Evolutionary conservation across 2,329 filamentous ascomycete genomes (phyloP).

Genomic region (Escovopsis weberi): DNA sequence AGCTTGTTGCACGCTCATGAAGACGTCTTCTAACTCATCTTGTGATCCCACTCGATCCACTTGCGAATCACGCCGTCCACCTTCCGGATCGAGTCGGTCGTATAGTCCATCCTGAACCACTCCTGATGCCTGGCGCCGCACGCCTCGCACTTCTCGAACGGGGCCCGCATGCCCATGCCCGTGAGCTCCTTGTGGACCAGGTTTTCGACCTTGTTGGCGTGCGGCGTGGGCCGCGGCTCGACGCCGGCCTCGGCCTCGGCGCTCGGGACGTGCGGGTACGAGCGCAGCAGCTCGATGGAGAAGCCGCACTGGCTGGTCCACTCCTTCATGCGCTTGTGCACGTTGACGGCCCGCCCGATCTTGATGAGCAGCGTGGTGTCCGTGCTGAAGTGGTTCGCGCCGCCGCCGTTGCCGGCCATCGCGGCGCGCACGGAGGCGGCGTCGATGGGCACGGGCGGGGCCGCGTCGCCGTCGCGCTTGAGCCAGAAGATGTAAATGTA

Average conservation of each 20-base stretch:
- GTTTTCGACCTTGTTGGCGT: conserved; percentile 77
- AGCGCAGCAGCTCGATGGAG: conserved; percentile 73
- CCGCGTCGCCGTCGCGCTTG: conserved; percentile 44
- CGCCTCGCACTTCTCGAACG: conserved; percentile 48
- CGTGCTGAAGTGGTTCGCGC: conserved; percentile 19
- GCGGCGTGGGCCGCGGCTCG: conserved; percentile 56
- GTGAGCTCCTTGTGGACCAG: conserved; percentile 82
- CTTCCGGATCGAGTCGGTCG: conserved; percentile 51
- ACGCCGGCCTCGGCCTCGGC: conserved; percentile 13
- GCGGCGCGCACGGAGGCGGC: conserved; percentile 37
- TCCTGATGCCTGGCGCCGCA: conserved; percentile 82
- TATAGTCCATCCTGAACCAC: conserved; percentile 86
- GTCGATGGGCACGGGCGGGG: conserved; percentile 38
- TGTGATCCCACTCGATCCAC: conserved; percentile 78
- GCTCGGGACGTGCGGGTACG: conserved; percentile 66
- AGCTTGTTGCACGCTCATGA: too few species aligned
- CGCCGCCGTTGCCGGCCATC: conserved; percentile 41
- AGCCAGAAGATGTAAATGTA: conserved; percentile 99
- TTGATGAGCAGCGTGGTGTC: conserved; percentile 47
- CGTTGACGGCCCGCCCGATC: conserved; percentile 60
- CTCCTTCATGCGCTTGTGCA: conserved; percentile 80
- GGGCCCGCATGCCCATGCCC: conserved; percentile 39
- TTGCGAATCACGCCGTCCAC: conserved; percentile 57
- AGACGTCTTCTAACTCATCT: too few species aligned
- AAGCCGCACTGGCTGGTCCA: conserved; percentile 92